A percentile compares a stretch with the other conserved stretches of the same genome.
phyloP scores from a whole-genome alignment of 768 basidiomycete genomes.

The Pisolithus sp. region DNA sequence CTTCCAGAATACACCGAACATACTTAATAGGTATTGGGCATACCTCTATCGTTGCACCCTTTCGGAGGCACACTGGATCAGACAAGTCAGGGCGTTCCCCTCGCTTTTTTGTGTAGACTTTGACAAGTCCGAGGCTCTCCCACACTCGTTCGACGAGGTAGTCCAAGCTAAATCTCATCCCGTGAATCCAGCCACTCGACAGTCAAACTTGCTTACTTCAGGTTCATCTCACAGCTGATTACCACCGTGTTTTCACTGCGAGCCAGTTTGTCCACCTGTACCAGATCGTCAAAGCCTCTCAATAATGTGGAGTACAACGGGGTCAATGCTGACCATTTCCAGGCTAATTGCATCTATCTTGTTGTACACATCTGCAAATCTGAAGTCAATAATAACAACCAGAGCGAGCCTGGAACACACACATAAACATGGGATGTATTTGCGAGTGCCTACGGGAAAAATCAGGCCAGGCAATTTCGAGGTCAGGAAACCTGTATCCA shows the following conservation, averaged over 20 bases:
- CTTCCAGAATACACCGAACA: not conserved
- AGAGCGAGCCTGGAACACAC: conserved; percentile 20
- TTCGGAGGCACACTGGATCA: conserved; percentile 87
- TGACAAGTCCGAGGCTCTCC: conserved; percentile 75
- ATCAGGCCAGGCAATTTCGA: conserved; percentile 3
- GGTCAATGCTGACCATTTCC: conserved; percentile 40
- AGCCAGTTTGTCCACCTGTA: conserved; percentile 67
- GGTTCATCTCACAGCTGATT: conserved; percentile 91
- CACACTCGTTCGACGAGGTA: conserved; percentile 73
- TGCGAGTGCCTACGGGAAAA: conserved; percentile 64
- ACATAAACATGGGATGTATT: conserved; percentile 94
- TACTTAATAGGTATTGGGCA: not conserved
- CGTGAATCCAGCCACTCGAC: not conserved
- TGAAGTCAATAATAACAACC: conserved; percentile 3
- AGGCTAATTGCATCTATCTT: conserved; percentile 89
- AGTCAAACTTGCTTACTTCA: conserved; percentile 57
- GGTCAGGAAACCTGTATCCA: conserved; percentile 17
- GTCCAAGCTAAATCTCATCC: conserved; percentile 44
- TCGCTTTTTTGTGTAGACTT: conserved; percentile 96
- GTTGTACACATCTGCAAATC: conserved; percentile 81
- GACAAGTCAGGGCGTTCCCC: conserved; percentile 88
- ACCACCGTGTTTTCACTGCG: conserved; percentile 82
- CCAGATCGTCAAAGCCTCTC: not conserved
- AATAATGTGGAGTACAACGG: not conserved
- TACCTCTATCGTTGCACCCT: conserved; percentile 91